Base-by-base conservation (phyloP, 2,329 filamentous ascomycete genomes). In the Pseudopyricularia javanii region DNA sequence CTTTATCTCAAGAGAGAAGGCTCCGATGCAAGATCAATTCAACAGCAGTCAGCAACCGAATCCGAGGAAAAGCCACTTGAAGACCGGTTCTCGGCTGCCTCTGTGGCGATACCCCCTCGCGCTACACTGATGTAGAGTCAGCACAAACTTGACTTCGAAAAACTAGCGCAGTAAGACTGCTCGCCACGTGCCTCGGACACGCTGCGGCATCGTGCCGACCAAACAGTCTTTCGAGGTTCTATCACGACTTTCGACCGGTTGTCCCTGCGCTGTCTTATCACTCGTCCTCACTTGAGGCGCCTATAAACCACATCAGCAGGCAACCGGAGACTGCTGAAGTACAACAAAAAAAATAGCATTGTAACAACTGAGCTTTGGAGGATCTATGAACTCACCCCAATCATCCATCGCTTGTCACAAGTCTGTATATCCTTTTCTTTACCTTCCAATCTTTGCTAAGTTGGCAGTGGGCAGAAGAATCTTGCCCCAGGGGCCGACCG, bases 1-100 rank as follows among this genome's bases (percentile, higher is more conserved):
- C 53, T 49, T 26, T 26, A 47, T 43, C 48, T 33, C 37, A 53
- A 53, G 26, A n/a, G 20, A 26, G 34, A 43, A 9, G 37, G 28
- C 15, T 35, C 35, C 8, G 50, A 51, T 35, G 35, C 33, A 34
- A n/a, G 51, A 34, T 51, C 50, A 7, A 43, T 43, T 24, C 37
- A 43, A 24, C 34, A 35, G 12, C 50, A 47, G 17, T 53, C 47
- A 15, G 49, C 43, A 6, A 47, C 49, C 12, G 48, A 50, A 9
- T 54, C 53, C 12, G 33, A 49, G 24, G 53, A 51, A 47, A 54
- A 52, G 45, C 33, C 37, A 15, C 26, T 32, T 7, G 50, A 52
- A 22, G 37, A 47, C 37, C 50, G 45, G 37, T 30, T 49, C 26
- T 49, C 47, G 26, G 30, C 30, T 20, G 28, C 50, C 11, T 47